Evolutionary conservation across 163 green algal species (phyloP).

Genomic region (Scenedesmus sp.): DNA sequence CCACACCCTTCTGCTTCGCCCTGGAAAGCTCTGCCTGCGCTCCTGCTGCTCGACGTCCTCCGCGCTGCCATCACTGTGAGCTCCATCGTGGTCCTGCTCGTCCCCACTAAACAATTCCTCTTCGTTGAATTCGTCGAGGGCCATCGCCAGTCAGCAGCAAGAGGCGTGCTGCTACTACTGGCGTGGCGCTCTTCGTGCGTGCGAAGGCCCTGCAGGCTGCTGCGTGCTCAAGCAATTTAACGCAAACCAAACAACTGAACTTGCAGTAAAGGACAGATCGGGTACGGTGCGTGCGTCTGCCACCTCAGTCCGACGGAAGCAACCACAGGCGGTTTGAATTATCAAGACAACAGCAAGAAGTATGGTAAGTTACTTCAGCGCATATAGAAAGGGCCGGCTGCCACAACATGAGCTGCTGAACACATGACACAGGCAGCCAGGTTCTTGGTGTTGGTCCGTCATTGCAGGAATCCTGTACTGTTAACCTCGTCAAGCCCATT

Average conservation of each 20-base stretch:
- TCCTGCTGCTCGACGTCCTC: constrained; percentile 11
- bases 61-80: neutral
- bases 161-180: constrained; percentile 2
- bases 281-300: neutral
- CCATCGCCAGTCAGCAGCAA: constrained; percentile 21
- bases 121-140: neutral
- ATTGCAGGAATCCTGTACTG: neutral
- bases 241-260: neutral
- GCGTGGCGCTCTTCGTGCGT: neutral
- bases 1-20: constrained; percentile 19
- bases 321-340: neutral
- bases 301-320: constrained; percentile 7
- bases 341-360: neutral
- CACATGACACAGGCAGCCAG: neutral
- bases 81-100: neutral
- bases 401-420: neutral
- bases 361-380: neutral
- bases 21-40: neutral
- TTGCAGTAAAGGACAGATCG: neutral
- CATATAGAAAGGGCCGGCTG: neutral
- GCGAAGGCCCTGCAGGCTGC: neutral
- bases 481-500: neutral
- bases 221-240: neutral
- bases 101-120: neutral
- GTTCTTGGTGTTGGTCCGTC: neutral